Percentiles rank a stretch among this genome's conserved stretches.
Evolutionary conservation across 768 basidiomycete genomes (phyloP).

Genomic region (Kwoniella mangroviensis): DNA sequence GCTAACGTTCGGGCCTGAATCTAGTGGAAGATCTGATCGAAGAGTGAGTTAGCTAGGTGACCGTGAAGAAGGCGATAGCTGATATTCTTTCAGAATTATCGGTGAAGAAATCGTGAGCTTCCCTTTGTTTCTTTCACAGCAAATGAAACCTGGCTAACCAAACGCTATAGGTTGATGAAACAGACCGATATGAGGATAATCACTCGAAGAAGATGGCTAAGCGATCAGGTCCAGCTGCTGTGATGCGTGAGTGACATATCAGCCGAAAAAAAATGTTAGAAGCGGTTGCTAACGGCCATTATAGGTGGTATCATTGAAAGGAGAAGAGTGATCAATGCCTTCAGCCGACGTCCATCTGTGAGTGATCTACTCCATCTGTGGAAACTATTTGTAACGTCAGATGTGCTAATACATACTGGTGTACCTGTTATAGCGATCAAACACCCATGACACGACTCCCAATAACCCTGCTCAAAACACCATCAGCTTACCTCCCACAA

Average conservation of each 20-base stretch:
- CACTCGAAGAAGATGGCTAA: conserved; percentile 75
- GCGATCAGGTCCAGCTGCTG: conserved; percentile 70
- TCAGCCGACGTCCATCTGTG: conserved; percentile 44
- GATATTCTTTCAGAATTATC: conserved; percentile 65
- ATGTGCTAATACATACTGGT: neutral
- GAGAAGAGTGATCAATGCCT: conserved; percentile 44
- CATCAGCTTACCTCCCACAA: conserved; percentile 4
- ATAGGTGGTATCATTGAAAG: conserved; percentile 57
- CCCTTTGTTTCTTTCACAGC: neutral
- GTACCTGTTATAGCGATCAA: conserved; percentile 6
- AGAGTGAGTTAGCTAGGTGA: conserved; percentile 61
- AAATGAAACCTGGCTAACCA: conserved; percentile 3
- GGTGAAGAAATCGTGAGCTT: conserved; percentile 78
- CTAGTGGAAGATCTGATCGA: conserved; percentile 60
- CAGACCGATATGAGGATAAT: conserved; percentile 87
- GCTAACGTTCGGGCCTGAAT: neutral
- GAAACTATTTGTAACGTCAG: too few species aligned
- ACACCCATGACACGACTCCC: conserved; percentile 8
- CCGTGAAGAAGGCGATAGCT: conserved; percentile 3
- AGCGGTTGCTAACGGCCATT: neutral
- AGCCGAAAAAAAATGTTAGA: neutral
- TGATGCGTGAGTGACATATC: conserved; percentile 63
- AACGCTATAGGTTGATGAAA: conserved; percentile 70
- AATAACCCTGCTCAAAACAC: conserved; percentile 1
- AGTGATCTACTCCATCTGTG: neutral